phyloP scores from a whole-genome alignment of 495 filamentous ascomycete genomes.

The Penicillium crystallinum region DNA sequence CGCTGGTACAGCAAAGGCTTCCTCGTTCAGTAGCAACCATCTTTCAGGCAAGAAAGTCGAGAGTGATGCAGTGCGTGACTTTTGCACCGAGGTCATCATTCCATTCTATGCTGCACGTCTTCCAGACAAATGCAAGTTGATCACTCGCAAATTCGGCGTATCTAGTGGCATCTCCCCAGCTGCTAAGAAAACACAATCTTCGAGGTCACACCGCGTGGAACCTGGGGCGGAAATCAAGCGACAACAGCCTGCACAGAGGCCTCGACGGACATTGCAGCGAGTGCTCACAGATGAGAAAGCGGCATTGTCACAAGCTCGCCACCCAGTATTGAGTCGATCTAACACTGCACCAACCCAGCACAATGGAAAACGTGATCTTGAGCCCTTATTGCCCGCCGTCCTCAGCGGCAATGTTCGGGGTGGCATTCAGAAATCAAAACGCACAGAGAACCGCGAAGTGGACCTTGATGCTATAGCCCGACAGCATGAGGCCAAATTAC shows the following conservation, averaged over 20 bases:
- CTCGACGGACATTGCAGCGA: slow-evolving; percentile 59
- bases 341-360: slow-evolving; percentile 51
- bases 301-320: slow-evolving; percentile 18
- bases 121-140: slow-evolving; percentile 69
- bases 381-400: slow-evolving; percentile 31
- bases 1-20: slow-evolving; percentile 28
- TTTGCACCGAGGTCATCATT: slow-evolving; percentile 88
- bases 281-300: slow-evolving; percentile 65
- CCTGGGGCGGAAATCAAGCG: slow-evolving; percentile 54
- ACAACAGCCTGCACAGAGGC: slow-evolving; percentile 41
- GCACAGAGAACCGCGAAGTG: slow-evolving; percentile 61
- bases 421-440: slow-evolving; percentile 55
- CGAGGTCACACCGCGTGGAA: slow-evolving; percentile 28
- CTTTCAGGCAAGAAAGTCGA: slow-evolving; percentile 41
- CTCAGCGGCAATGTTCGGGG: slow-evolving; percentile 38
- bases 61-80: slow-evolving; percentile 61
- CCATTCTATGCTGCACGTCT: slow-evolving; percentile 87
- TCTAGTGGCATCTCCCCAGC: slow-evolving; percentile 59
- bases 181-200: slow-evolving; percentile 20
- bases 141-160: slow-evolving; percentile 85
- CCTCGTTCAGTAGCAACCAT: slow-evolving; percentile 24
- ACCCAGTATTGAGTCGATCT: slow-evolving; percentile 60
- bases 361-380: slow-evolving; percentile 34
- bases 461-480: slow-evolving; percentile 56
- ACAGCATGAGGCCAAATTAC: slow-evolving; percentile 59